Evolutionary conservation across 2,329 filamentous ascomycete genomes (phyloP).

Genomic region (Diaporthe ilicicola): DNA sequence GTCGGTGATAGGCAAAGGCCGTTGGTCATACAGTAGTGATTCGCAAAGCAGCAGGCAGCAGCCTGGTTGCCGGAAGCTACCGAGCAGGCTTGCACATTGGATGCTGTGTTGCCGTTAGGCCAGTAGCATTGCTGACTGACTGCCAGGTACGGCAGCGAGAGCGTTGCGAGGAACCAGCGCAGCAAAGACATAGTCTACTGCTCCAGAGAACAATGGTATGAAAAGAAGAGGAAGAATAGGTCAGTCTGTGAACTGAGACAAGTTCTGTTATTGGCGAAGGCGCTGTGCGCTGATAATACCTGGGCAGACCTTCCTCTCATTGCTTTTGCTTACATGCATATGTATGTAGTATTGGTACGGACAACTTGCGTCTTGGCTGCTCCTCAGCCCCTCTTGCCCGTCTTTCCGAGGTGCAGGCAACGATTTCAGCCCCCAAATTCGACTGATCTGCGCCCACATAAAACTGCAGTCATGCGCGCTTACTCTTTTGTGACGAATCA

Average conservation of each 20-base stretch:
- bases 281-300: background rate
- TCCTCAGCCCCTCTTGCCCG: background rate
- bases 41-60: constrained; percentile 11
- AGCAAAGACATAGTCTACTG: background rate
- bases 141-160: background rate
- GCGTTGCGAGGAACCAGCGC: background rate
- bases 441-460: background rate
- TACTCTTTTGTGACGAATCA: too few relatives aligned
- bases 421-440: background rate
- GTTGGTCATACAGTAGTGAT: constrained; percentile 18
- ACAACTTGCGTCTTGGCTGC: background rate
- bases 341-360: background rate
- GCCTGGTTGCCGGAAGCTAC: background rate
- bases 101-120: background rate
- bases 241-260: background rate
- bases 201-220: too few relatives aligned
- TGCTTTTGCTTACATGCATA: background rate
- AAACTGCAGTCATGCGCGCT: too few relatives aligned
- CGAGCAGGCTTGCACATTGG: background rate
- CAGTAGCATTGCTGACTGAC: background rate
- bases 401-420: background rate
- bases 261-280: background rate
- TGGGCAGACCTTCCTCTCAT: background rate
- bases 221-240: background rate
- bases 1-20: constrained; percentile 9